Conservation (phyloP, 1,284 basidiomycete species). For the Schizophyllum amplum region DNA sequence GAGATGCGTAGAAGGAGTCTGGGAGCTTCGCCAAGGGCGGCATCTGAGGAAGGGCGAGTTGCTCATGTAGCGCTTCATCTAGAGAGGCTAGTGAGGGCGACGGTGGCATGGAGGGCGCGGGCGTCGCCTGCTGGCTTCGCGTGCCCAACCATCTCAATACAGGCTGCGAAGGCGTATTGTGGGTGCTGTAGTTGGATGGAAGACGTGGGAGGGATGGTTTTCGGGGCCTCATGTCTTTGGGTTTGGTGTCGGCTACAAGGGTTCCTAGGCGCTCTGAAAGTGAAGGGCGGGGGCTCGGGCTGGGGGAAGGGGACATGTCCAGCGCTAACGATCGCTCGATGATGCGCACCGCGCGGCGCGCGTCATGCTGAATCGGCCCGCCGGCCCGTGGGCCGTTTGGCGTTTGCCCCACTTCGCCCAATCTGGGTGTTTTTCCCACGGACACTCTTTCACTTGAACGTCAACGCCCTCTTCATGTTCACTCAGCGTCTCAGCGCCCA, state of each 20-base stretch:
- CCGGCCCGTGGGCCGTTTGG: too few species aligned
- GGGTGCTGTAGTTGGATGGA: not conserved
- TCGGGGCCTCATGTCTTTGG: not conserved
- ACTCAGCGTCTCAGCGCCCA: too few species aligned
- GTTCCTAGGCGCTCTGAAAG: constrained; percentile 26
- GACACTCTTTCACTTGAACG: not conserved
- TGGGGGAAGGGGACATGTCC: constrained; percentile 10
- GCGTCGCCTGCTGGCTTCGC: not conserved
- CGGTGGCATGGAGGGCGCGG: constrained; percentile 11
- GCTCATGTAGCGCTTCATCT: constrained; percentile 32
- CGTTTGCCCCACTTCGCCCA: not conserved
- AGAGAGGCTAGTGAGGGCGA: constrained; percentile 24
- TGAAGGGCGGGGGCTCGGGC: constrained; percentile 27
- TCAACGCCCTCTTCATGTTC: not conserved
- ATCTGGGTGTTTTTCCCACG: not conserved
- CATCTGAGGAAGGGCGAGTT: constrained; percentile 26
- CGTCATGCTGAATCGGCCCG: not conserved
- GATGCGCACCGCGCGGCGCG: not conserved
- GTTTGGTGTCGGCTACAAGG: not conserved
- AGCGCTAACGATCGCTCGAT: not conserved
- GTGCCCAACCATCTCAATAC: constrained; percentile 4
- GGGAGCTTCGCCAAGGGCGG: constrained; percentile 37
- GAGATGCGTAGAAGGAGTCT: constrained; percentile 26
- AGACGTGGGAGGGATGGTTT: constrained; percentile 12
- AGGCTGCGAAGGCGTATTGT: not conserved